Percentiles rank a stretch among this genome's conserved stretches.
These are phyloP conservation scores for Maudiozyma turicensis DNA, from an alignment of 805 yeast species.

Conservation along the genomic window DNA sequence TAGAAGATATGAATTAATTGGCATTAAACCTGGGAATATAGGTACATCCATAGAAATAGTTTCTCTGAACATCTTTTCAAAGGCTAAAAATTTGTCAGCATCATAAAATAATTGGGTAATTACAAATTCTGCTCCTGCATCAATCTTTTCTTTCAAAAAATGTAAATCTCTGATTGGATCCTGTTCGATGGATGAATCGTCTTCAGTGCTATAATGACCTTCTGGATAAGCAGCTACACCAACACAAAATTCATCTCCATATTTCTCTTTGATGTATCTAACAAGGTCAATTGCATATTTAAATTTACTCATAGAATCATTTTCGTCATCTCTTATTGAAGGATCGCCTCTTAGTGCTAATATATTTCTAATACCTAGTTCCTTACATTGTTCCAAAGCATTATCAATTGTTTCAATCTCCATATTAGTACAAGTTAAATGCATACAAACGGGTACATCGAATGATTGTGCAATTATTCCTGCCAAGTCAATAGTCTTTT, in stretches of 20 bases:
- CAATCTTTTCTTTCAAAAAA: slow-evolving; percentile 68
- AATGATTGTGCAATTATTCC: slow-evolving; percentile 63
- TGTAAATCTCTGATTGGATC: slow-evolving; percentile 64
- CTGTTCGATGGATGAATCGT: slow-evolving; percentile 39
- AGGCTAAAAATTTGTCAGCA: slow-evolving; percentile 61
- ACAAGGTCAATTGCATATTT: slow-evolving; percentile 80
- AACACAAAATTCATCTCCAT: slow-evolving; percentile 79
- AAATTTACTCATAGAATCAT: slow-evolving; percentile 36
- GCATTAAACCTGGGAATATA: slow-evolving; percentile 84
- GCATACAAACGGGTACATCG: slow-evolving; percentile 85
- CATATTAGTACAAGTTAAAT: slow-evolving; percentile 93
- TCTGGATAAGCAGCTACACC: slow-evolving; percentile 99
- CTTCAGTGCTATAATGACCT: slow-evolving; percentile 46
- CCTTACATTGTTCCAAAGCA: slow-evolving; percentile 63
- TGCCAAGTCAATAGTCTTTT: slow-evolving; percentile 78
- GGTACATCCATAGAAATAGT: slow-evolving; percentile 38
- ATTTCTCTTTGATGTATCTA: slow-evolving; percentile 54
- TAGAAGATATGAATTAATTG: slow-evolving; percentile 72
- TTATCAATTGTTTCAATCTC: slow-evolving; percentile 65
- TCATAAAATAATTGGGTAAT: slow-evolving; percentile 89
- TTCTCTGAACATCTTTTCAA: slow-evolving; percentile 44
- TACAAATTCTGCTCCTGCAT: slow-evolving; percentile 92
- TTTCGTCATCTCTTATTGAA: slow-evolving; percentile 41
- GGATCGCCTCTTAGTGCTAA: slow-evolving; percentile 95
- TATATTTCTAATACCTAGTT: slow-evolving; percentile 75